Evolutionary conservation across 2,329 filamentous ascomycete species (phyloP), one percentile per base, ranked within the genome.

Genomic region (Colletotrichum cuscutae): DNA sequence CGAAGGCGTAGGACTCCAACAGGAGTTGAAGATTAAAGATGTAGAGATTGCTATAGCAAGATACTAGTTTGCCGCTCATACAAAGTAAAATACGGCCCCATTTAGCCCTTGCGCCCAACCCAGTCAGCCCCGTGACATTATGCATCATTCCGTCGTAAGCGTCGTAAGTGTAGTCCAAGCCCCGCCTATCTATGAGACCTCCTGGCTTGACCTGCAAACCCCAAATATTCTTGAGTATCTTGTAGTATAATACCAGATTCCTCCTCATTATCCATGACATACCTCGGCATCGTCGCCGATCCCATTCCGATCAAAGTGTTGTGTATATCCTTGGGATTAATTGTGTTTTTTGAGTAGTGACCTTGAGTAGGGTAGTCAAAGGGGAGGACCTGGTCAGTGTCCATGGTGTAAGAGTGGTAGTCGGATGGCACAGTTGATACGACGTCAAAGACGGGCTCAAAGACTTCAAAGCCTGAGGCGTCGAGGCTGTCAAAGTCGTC

Each of bases 371-470:
- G 37, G 57, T 65, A 73, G 13, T 73, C 71, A 12, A 68, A 52
- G 12, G 66, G 32, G 46, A 73, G 37, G 12, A 28, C 35, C n/a
- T 65, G 66, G 22, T 73, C 71, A n/a, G 63, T 67, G 37, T 73
- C 71, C 66, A 73, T 57, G 19, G 71, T 73, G 49, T 73, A 73
- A 19, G 71, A 73, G 22, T 73, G 71, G 8, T 71, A 73, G 24
- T 73, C 71, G 2, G 71, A 73, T 8, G 70, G 70, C 13, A 72
- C 70, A 7, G 70, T 72, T 2, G 70, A 72, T 1, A 71, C 71
- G 5, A 73, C 71, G 26, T 73, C 71, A 11, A 73, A 73, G 0
- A 71, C 71, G 1, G 71, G 71, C 71, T 73, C 71, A n/a, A 73
- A 71, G 28, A 32, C 5, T 7, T 73, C 71, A 15, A 73, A 73